Evolutionary conservation across 129 eudicot genomes (phyloP).

Genomic region (Artemisia argyi): DNA sequence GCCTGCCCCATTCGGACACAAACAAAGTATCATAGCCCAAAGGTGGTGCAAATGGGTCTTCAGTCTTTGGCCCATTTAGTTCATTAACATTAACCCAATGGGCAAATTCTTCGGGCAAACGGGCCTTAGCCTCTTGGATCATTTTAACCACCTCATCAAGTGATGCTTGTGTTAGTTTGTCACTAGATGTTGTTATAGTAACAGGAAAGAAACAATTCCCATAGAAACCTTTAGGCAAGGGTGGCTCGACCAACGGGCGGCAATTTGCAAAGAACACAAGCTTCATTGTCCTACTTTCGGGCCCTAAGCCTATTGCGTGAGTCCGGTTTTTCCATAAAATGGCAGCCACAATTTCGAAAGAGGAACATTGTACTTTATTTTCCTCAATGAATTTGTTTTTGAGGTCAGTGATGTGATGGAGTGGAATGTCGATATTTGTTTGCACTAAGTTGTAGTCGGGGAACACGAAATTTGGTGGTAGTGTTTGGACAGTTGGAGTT

Average conservation of each 20-base stretch:
- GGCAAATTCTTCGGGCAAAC: conserved; percentile 32
- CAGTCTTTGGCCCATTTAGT: not conserved
- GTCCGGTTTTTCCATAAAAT: conserved; percentile 48
- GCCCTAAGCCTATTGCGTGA: conserved; percentile 27
- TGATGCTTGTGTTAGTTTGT: conserved; percentile 16
- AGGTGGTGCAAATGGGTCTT: conserved; percentile 60
- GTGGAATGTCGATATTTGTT: conserved; percentile 52
- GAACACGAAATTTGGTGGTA: conserved; percentile 33
- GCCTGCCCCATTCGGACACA: conserved; percentile 61
- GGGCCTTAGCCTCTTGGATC: conserved; percentile 51
- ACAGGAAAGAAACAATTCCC: conserved; percentile 65
- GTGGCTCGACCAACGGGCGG: conserved; percentile 39
- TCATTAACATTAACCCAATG: conserved; percentile 27
- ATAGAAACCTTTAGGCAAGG: conserved; percentile 54
- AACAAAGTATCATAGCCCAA: conserved; percentile 49
- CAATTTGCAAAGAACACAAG: conserved; percentile 57
- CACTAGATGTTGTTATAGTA: conserved; percentile 37
- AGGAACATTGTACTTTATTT: conserved; percentile 26
- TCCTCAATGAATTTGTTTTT: conserved; percentile 33
- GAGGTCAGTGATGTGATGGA: conserved; percentile 36
- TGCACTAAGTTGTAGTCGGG: conserved; percentile 46
- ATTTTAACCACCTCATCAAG: conserved; percentile 37
- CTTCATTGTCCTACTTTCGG: conserved; percentile 30
- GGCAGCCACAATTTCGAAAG: conserved; percentile 57
- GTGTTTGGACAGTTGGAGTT: not conserved